A percentile compares a stretch with the other conserved stretches of the same genome.
These are phyloP conservation scores for Globisporangium paddicum DNA, from an alignment of 352 stramenopile genomes.

Conservation along the genomic window DNA sequence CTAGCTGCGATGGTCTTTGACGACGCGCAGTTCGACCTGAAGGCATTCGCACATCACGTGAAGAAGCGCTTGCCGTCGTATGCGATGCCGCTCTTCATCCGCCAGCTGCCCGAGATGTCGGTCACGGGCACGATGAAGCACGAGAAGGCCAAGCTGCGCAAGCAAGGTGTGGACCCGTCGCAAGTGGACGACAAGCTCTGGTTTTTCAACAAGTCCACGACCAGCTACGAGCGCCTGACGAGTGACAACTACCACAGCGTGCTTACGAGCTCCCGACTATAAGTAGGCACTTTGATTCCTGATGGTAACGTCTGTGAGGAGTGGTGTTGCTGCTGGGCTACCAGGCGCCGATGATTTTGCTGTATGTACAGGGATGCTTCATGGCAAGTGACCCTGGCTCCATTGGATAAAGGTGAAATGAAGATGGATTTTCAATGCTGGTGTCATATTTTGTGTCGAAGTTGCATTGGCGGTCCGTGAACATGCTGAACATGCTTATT, in stretches of 20 bases:
- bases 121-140: constrained; percentile 92
- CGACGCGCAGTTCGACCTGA: constrained; percentile 45
- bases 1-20: constrained; percentile 84
- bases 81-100: constrained; percentile 82
- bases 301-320: too few species aligned
- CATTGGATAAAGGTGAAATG: too few species aligned
- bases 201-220: constrained; percentile 43
- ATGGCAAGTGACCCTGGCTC: too few species aligned
- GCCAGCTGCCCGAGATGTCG: constrained; percentile 63
- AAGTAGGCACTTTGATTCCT: not conserved
- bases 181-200: constrained; percentile 53
- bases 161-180: constrained; percentile 71
- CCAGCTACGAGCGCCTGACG: constrained; percentile 54
- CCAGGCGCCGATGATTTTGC: not conserved
- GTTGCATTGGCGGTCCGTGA: too few species aligned
- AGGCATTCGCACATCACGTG: constrained; percentile 48
- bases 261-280: constrained; percentile 54
- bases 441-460: too few species aligned
- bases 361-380: too few species aligned
- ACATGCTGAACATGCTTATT: too few species aligned
- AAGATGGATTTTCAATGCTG: too few species aligned
- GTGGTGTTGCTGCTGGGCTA: too few species aligned
- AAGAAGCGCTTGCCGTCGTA: constrained; percentile 52
- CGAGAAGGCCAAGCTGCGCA: constrained; percentile 86
- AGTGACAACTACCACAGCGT: constrained; percentile 48